A percentile compares a stretch with the other conserved stretches of the same genome.
These are phyloP conservation scores for Pachyrhizus erosus DNA, from an alignment of 306 rosid genomes.

Conservation along the genomic window DNA sequence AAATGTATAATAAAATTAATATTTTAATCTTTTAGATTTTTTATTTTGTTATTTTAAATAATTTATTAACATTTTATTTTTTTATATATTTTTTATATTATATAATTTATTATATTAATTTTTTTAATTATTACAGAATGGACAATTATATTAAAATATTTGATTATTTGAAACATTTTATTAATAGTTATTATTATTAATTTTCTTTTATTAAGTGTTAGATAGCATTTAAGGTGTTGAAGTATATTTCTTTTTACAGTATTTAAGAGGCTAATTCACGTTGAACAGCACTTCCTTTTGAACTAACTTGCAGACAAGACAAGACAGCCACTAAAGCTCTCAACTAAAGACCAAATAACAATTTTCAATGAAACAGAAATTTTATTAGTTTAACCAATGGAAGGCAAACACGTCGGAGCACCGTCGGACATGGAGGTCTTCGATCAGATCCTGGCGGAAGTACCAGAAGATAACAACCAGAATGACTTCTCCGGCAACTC, in stretches of 20 bases:
- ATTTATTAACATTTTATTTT: no score
- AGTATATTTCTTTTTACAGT: no score
- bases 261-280: neutral
- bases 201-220: no score
- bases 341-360: neutral
- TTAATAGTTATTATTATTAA: no score
- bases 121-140: no score
- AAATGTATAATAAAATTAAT: neutral
- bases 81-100: no score
- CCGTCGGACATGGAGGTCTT: conserved; percentile 6
- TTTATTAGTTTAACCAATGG: conserved; percentile 23
- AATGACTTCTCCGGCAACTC: conserved; percentile 59
- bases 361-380: neutral
- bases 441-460: conserved; percentile 52
- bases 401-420: conserved; percentile 26
- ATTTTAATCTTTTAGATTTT: neutral
- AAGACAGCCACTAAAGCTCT: neutral
- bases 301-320: no score
- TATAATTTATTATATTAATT: no score
- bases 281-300: neutral
- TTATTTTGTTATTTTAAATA: neutral
- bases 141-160: no score
- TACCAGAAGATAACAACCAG: conserved; percentile 55
- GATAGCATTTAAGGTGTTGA: no score
- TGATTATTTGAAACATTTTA: no score